Conservation (phyloP, 2,329 filamentous ascomycete genomes). For the Trichoderma sp. region DNA sequence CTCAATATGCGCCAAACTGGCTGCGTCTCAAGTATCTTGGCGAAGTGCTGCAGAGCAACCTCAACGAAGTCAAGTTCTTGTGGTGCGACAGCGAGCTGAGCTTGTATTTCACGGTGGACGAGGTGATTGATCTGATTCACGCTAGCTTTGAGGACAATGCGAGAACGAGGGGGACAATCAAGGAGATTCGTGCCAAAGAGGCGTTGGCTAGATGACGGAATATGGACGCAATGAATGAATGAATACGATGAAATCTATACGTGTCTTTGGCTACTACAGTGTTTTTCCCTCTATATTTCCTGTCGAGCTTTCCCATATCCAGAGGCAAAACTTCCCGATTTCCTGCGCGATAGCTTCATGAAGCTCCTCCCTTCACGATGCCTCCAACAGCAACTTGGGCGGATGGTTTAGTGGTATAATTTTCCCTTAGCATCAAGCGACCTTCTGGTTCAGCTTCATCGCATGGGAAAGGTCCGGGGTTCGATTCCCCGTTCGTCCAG, state of each 20-base stretch:
- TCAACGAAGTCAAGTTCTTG: slow-evolving; percentile 62
- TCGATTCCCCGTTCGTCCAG: slow-evolving; percentile 29
- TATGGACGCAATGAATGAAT: neutral
- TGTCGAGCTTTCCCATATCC: neutral
- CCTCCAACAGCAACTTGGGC: slow-evolving; percentile 1
- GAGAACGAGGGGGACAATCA: slow-evolving; percentile 58
- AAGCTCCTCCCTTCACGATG: neutral
- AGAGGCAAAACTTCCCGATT: no score
- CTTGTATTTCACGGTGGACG: slow-evolving; percentile 60
- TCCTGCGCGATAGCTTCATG: slow-evolving; percentile 3
- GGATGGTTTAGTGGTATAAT: slow-evolving; percentile 27
- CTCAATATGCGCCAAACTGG: slow-evolving; percentile 64
- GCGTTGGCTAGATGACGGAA: neutral
- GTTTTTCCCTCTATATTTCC: neutral
- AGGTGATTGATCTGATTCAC: slow-evolving; percentile 63
- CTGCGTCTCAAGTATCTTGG: slow-evolving; percentile 64
- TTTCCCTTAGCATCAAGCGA: slow-evolving; percentile 23
- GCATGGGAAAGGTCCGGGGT: slow-evolving; percentile 28
- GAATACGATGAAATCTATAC: neutral
- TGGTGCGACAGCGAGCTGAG: slow-evolving; percentile 69
- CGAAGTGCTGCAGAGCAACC: slow-evolving; percentile 66
- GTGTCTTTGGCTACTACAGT: neutral
- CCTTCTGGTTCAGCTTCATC: neutral
- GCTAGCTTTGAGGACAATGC: slow-evolving; percentile 66
- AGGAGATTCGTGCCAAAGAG: slow-evolving; percentile 58